phyloP scores from a whole-genome alignment of 495 filamentous ascomycete genomes.

The Neurospora sp. region DNA sequence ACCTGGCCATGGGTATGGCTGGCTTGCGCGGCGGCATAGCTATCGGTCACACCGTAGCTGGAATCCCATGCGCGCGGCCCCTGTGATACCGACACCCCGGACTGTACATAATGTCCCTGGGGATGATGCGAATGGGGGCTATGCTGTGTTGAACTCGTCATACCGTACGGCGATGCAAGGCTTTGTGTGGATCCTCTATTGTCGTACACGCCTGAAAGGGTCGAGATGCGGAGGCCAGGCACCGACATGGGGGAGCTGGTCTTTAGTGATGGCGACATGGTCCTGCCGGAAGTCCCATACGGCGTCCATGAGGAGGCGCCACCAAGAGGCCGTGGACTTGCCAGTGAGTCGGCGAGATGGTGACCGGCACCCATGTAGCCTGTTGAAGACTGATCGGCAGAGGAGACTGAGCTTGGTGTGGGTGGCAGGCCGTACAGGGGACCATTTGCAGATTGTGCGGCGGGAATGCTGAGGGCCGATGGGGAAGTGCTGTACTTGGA shows the following conservation, averaged over 20 bases:
- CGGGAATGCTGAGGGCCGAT: slow-evolving; percentile 11
- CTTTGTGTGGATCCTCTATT: slow-evolving; percentile 15
- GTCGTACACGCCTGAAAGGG: slow-evolving; percentile 21
- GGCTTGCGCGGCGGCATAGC: slow-evolving; percentile 21
- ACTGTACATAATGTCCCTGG: slow-evolving; percentile 15
- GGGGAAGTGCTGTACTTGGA: slow-evolving; percentile 65
- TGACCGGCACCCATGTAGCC: slow-evolving; percentile 22
- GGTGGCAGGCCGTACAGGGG: slow-evolving; percentile 20
- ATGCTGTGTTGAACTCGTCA: slow-evolving; percentile 22
- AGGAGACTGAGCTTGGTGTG: slow-evolving; percentile 22
- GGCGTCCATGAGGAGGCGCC: slow-evolving; percentile 24
- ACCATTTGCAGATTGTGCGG: neutral
- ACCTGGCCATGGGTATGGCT: slow-evolving; percentile 27
- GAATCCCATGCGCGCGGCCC: slow-evolving; percentile 22
- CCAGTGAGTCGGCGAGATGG: slow-evolving; percentile 30
- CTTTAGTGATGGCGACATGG: slow-evolving; percentile 32
- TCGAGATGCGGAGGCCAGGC: slow-evolving; percentile 15
- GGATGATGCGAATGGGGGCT: slow-evolving; percentile 19
- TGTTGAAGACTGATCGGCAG: slow-evolving; percentile 6
- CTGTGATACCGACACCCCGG: slow-evolving; percentile 16
- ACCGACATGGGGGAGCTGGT: slow-evolving; percentile 15
- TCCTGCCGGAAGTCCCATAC: slow-evolving; percentile 18
- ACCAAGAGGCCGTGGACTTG: slow-evolving; percentile 33
- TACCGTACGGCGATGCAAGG: slow-evolving; percentile 18
- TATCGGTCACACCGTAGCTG: slow-evolving; percentile 22